phyloP scores from a whole-genome alignment of 768 basidiomycete species.

The Termitomyces sp. region DNA sequence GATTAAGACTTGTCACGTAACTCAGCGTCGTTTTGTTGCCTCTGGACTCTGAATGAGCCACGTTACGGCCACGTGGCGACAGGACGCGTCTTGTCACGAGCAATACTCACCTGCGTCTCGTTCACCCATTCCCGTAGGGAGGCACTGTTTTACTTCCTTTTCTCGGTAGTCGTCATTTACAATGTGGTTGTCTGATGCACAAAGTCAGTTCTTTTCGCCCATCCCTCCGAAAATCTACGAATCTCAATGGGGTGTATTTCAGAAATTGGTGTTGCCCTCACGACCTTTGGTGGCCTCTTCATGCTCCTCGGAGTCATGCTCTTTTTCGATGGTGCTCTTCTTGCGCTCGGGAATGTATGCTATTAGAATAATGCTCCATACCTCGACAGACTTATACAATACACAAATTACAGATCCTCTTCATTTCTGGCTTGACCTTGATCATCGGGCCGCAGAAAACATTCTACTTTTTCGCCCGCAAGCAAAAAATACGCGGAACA shows the following conservation, averaged over 20 bases:
- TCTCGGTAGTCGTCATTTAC: slow-evolving; percentile 9
- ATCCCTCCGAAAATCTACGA: background rate
- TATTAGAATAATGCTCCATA: background rate
- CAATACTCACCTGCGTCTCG: background rate
- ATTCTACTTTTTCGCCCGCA: slow-evolving; percentile 95
- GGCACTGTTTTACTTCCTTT: background rate
- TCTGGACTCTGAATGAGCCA: too few species aligned
- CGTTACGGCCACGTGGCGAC: slow-evolving; percentile 10
- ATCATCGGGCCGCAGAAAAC: slow-evolving; percentile 98
- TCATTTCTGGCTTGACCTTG: slow-evolving; percentile 88
- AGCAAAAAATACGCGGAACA: slow-evolving; percentile 90
- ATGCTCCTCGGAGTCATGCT: slow-evolving; percentile 95
- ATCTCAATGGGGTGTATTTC: slow-evolving; percentile 9
- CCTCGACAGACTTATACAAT: slow-evolving; percentile 5
- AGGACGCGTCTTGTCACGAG: slow-evolving; percentile 15
- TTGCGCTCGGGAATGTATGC: slow-evolving; percentile 92
- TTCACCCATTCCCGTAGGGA: slow-evolving; percentile 5
- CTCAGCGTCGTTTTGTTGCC: too few species aligned
- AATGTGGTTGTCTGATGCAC: slow-evolving; percentile 66
- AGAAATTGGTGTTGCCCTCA: slow-evolving; percentile 97
- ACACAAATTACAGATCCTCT: slow-evolving; percentile 67
- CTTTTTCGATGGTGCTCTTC: slow-evolving; percentile 92
- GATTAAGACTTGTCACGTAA: background rate
- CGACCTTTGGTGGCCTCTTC: slow-evolving; percentile 91
- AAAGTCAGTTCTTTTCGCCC: slow-evolving; percentile 36